These are phyloP conservation scores for Pittosporum tobira DNA, from an alignment of 129 eudicot genomes.

Conservation along the genomic window DNA sequence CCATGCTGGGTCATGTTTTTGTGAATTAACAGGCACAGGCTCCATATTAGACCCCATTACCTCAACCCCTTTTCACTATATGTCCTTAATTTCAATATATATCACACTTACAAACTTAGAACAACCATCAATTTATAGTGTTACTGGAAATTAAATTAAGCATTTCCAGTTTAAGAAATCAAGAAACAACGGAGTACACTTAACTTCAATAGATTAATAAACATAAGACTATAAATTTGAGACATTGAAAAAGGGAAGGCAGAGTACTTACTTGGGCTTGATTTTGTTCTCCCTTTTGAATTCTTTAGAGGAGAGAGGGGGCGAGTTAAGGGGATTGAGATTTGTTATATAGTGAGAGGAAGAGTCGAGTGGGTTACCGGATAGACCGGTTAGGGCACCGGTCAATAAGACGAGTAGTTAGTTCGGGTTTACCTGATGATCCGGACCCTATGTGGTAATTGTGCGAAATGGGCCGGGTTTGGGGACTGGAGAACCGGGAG, in stretches of 20 bases:
- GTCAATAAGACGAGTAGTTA: slow-evolving; percentile 12
- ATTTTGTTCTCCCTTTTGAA: slow-evolving; percentile 14
- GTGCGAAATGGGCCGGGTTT: slow-evolving; percentile 16
- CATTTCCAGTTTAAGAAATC: neutral
- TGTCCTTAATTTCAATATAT: neutral
- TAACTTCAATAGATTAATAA: neutral
- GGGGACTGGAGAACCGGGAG: slow-evolving; percentile 18
- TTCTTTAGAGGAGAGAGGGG: slow-evolving; percentile 14
- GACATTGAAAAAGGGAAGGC: neutral
- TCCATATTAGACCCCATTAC: slow-evolving; percentile 63
- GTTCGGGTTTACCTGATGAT: slow-evolving; percentile 35
- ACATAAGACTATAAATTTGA: neutral
- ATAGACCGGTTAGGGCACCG: slow-evolving; percentile 58
- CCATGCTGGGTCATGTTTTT: slow-evolving; percentile 97
- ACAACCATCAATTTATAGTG: neutral
- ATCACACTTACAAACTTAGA: neutral
- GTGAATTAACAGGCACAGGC: slow-evolving; percentile 62
- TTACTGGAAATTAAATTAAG: neutral
- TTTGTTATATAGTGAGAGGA: slow-evolving; percentile 22
- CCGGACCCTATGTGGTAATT: slow-evolving; percentile 13
- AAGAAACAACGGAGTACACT: neutral
- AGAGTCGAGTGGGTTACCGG: slow-evolving; percentile 55
- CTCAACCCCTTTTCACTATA: neutral
- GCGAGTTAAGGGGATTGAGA: slow-evolving; percentile 52
- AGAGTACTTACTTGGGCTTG: slow-evolving; percentile 42